phyloP scores from a whole-genome alignment of 352 stramenopile genomes.

The Aphanomyces stellatus region DNA sequence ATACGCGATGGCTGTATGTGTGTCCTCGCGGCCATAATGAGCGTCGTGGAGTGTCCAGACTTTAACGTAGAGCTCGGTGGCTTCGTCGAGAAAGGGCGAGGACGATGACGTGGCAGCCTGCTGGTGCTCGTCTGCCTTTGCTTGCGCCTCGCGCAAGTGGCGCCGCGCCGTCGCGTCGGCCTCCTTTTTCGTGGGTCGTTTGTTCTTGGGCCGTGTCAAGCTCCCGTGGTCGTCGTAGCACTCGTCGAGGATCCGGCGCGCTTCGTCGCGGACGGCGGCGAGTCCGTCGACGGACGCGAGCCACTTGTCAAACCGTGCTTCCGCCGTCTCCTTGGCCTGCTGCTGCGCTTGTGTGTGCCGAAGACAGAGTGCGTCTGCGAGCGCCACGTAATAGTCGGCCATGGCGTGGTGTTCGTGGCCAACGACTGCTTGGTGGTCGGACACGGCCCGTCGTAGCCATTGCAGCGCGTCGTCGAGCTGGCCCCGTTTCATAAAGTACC shows the following conservation, averaged over 20 bases:
- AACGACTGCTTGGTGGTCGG: conserved; percentile 31
- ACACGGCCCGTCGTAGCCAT: conserved; percentile 38
- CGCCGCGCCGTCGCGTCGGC: conserved; percentile 35
- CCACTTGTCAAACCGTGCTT: conserved; percentile 40
- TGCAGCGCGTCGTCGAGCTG: conserved; percentile 48
- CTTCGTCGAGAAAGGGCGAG: conserved; percentile 41
- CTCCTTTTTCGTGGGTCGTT: conserved; percentile 40
- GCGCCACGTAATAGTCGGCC: conserved; percentile 45
- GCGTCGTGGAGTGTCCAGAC: conserved; percentile 52
- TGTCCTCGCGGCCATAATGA: conserved; percentile 35
- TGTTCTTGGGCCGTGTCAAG: background rate
- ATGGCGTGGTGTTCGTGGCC: conserved; percentile 26
- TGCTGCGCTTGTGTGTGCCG: conserved; percentile 43
- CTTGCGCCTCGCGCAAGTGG: conserved; percentile 15
- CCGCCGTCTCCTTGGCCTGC: conserved; percentile 36
- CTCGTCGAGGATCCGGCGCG: background rate
- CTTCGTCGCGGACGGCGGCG: conserved; percentile 25
- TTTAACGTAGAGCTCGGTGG: conserved; percentile 53
- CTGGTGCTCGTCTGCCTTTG: no score
- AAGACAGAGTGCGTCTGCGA: conserved; percentile 42
- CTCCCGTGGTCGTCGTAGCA: background rate
- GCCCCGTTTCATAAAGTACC: conserved; percentile 22
- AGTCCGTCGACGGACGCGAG: conserved; percentile 41
- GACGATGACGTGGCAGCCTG: conserved; percentile 16
- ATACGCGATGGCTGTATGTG: conserved; percentile 44